These are phyloP conservation scores for Rhytidhysteron rufulum DNA, from an alignment of 2,329 filamentous ascomycete genomes.

Conservation along the genomic window DNA sequence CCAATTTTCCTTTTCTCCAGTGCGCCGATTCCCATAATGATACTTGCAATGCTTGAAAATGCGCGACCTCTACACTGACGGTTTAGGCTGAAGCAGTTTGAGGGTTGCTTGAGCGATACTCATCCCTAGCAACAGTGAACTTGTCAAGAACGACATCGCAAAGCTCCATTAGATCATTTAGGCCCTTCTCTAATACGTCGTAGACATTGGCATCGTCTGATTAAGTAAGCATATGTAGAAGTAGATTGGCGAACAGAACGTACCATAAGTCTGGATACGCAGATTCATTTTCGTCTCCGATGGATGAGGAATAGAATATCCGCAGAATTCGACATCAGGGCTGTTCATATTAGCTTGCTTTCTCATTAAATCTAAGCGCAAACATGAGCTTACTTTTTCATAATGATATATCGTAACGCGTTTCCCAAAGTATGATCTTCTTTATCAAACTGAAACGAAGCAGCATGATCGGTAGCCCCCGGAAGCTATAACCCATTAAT, in stretches of 20 bases:
- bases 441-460: slow-evolving; percentile 89
- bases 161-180: slow-evolving; percentile 82
- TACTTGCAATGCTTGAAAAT: not conserved
- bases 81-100: not conserved
- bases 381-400: slow-evolving; percentile 85
- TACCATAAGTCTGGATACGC: slow-evolving; percentile 94
- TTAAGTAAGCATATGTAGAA: not conserved
- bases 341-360: slow-evolving; percentile 47
- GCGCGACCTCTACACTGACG: no score
- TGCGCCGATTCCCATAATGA: slow-evolving; percentile 15
- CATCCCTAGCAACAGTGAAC: slow-evolving; percentile 67
- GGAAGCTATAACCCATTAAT: slow-evolving; percentile 77
- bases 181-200: slow-evolving; percentile 83
- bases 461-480: slow-evolving; percentile 78
- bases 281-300: slow-evolving; percentile 96
- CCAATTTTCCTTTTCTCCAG: slow-evolving; percentile 15
- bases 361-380: no score
- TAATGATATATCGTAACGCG: slow-evolving; percentile 88
- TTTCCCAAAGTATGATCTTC: slow-evolving; percentile 97
- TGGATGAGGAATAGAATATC: slow-evolving; percentile 95
- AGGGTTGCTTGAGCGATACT: slow-evolving; percentile 43
- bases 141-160: slow-evolving; percentile 94
- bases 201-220: slow-evolving; percentile 75
- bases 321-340: slow-evolving; percentile 95
- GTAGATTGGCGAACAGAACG: slow-evolving; percentile 2